Base-by-base conservation (phyloP, 352 stramenopile genomes). In the Phytopythium ostracodes region DNA sequence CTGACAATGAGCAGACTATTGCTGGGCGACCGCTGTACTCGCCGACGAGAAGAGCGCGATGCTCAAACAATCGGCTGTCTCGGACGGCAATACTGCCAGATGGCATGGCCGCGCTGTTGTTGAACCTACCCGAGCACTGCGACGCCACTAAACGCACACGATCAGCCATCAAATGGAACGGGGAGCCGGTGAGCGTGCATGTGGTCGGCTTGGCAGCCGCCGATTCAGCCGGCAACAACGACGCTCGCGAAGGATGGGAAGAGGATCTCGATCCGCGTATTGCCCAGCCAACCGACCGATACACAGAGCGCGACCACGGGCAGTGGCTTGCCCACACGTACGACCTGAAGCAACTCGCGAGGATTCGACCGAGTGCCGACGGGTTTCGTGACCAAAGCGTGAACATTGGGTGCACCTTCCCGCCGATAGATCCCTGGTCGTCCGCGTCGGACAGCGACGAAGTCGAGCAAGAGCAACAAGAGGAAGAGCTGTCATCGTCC, bases 321-420 rank as follows among this genome's bases (percentile, higher is more conserved):
- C 59, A 71, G n/a, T 65, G 62, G 36, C 33, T 75, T n/a, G 66
- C 60, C 22, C 71, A 78, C 54, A 60, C 75, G 0, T 83, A 73
- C 53, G 70, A 86, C 14, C 59, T 89, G 10, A 67, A 72, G 33
- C 60, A 82, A 38, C 57, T 89, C 14, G 53, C 65, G 52, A 67
- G 77, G 14, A 84, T 88, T 50, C 75, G 76, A 22, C 63, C 80
- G 17, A 60, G 71, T 46, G 66, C 65, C 15, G 80, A 89, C 59
- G 78, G 77, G 12, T 81, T 85, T 33, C 80, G 80, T 17, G 60
- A 64, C 5, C 54, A 44, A 36, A 59, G 42, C 27, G 75, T 89
- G 29, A 89, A 89, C 58, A 55, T 57, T 1, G 72, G 49, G 10
- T 84, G 72, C 42, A 69, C 59, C 7, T 89, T 89, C 56, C 62